Conservation (phyloP, 768 basidiomycete species). For the Mycena floridula region DNA sequence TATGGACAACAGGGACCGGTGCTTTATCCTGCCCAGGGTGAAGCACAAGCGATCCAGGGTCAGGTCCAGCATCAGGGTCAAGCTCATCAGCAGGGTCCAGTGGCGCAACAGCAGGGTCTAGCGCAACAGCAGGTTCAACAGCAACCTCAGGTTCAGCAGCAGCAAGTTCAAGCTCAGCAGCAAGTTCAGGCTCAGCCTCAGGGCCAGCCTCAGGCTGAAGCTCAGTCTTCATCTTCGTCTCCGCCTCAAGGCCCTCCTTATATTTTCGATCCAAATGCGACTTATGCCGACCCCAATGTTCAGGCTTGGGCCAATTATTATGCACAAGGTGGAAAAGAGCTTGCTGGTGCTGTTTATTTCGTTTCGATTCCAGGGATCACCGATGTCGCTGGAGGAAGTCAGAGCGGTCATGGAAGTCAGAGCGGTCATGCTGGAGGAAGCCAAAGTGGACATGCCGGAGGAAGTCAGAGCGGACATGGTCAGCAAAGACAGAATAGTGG, state of each 20-base stretch:
- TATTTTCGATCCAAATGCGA: conserved; percentile 55
- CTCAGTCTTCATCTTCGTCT: conserved; percentile 10
- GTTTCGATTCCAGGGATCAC: conserved; percentile 70
- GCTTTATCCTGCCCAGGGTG: conserved; percentile 23
- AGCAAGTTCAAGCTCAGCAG: conserved; percentile 14
- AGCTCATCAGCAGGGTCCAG: conserved; percentile 19
- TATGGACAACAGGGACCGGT: conserved; percentile 34
- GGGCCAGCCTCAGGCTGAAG: conserved; percentile 23
- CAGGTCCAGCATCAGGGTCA: conserved; percentile 23
- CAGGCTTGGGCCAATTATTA: conserved; percentile 89
- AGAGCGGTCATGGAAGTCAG: no score
- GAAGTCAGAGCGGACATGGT: no score
- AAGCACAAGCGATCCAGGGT: no score
- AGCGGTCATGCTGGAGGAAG: no score
- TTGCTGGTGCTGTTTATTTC: conserved; percentile 77
- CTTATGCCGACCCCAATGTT: conserved; percentile 74
- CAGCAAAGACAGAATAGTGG: no score
- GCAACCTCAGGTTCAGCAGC: conserved; percentile 19
- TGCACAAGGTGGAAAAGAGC: conserved; percentile 69
- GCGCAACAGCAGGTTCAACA: conserved; percentile 17
- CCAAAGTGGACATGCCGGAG: no score
- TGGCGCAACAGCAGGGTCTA: conserved; percentile 16
- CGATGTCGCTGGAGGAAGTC: no score
- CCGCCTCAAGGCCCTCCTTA: conserved; percentile 43
- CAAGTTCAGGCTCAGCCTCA: conserved; percentile 12